A percentile compares a stretch with the other conserved stretches of the same genome.
Conservation (phyloP, 169 alveolate species). For the Pseudocohnilembus persalinus region DNA sequence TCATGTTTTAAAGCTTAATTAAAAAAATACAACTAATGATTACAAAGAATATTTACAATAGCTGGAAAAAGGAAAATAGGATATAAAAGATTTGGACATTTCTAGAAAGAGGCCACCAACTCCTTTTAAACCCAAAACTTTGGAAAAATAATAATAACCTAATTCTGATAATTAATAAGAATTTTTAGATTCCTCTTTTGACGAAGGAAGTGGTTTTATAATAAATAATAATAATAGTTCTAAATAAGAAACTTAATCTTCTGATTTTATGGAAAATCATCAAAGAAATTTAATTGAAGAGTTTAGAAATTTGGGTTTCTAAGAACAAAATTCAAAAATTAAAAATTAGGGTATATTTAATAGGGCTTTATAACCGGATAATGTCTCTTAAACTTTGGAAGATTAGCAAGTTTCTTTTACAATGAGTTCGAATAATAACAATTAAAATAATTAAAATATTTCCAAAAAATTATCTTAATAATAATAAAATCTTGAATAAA, state of each 20-base stretch:
- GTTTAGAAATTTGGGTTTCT: not conserved
- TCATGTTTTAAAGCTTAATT: not conserved
- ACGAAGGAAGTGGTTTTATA: not conserved
- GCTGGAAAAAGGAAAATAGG: not conserved
- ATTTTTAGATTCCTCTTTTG: not conserved
- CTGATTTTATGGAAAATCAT: not conserved
- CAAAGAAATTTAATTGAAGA: not conserved
- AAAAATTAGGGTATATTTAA: not conserved
- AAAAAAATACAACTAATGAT: not conserved
- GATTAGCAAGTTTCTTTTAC: no score
- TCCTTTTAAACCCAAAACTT: not conserved
- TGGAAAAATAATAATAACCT: not conserved
- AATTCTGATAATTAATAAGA: not conserved
- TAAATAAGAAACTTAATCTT: no score
- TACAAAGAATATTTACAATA: not conserved
- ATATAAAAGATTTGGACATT: not conserved
- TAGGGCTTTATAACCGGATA: not conserved
- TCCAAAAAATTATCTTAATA: no score
- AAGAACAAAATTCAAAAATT: no score
- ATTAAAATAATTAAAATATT: no score
- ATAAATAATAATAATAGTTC: no score
- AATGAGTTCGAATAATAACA: no score
- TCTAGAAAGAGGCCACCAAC: not conserved
- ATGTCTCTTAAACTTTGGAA: no score
- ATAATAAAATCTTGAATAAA: no score